Conservation (phyloP, 495 filamentous ascomycete species). For the Alectoria sarmentosa region DNA sequence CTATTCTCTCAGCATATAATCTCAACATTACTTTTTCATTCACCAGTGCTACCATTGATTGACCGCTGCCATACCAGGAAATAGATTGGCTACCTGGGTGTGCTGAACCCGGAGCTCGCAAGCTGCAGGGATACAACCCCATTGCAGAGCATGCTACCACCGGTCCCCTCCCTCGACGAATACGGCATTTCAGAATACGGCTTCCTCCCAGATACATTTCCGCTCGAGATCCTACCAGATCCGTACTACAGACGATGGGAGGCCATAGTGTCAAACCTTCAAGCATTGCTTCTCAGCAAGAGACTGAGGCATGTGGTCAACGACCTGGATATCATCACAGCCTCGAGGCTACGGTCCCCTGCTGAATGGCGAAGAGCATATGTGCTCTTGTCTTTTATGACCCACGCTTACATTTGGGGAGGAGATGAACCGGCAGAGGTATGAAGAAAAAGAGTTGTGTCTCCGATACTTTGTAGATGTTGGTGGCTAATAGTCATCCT, state of each 20-base stretch:
- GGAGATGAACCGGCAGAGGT: conserved; percentile 75
- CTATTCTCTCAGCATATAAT: not conserved
- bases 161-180: conserved; percentile 68
- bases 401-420: conserved; percentile 94
- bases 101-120: not conserved
- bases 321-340: conserved; percentile 71
- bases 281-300: conserved; percentile 75
- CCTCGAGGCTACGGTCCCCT: conserved; percentile 67
- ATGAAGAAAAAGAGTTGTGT: conserved; percentile 19
- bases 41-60: not conserved
- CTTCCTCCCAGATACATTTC: conserved; percentile 80
- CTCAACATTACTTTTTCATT: not conserved
- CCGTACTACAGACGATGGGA: conserved; percentile 95
- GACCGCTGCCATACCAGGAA: not conserved
- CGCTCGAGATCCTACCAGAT: conserved; percentile 71
- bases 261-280: conserved; percentile 72
- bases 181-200: conserved; percentile 88
- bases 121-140: not conserved
- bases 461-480: not conserved
- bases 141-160: conserved; percentile 60
- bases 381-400: conserved; percentile 75
- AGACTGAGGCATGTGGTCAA: conserved; percentile 71
- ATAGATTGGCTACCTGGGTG: not conserved
- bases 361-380: conserved; percentile 92
- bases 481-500: not conserved